Evolutionary conservation across 23 red algal genomes (phyloP).

Genomic region (Cyanidioschyzon merolae): DNA sequence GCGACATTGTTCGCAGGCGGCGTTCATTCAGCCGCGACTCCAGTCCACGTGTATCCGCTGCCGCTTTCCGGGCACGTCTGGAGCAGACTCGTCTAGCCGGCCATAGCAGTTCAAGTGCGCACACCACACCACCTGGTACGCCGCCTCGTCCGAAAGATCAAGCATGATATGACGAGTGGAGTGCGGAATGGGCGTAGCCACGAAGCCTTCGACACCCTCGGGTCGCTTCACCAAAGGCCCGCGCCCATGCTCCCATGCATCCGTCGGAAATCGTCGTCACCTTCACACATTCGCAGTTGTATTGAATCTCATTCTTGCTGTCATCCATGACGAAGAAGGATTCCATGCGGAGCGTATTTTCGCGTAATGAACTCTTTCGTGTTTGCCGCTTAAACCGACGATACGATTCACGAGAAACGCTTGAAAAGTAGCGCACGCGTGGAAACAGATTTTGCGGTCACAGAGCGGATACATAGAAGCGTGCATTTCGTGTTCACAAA

Average conservation of each 20-base stretch:
- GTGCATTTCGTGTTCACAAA: no score
- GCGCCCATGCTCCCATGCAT: no score
- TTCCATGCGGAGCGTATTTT: no score
- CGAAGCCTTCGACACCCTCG: no score
- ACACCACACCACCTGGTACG: background rate
- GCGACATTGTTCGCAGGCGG: background rate
- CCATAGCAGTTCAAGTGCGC: background rate
- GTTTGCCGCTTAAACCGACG: no score
- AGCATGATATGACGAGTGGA: background rate
- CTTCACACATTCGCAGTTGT: background rate
- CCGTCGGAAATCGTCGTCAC: background rate
- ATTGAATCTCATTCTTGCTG: background rate
- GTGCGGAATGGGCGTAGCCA: background rate
- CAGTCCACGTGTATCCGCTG: background rate
- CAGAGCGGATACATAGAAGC: no score
- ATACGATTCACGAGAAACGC: no score
- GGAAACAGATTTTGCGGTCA: no score
- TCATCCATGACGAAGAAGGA: no score
- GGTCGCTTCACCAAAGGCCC: no score
- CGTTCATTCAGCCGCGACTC: slow-evolving; percentile 2
- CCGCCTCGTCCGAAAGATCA: background rate
- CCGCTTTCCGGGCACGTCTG: background rate
- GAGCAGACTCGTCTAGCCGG: background rate
- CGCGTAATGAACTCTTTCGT: no score
- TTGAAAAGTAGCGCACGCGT: no score